Base-by-base conservation (phyloP, 2,329 filamentous ascomycete genomes). In the Neopestalotiopsis sp. region DNA sequence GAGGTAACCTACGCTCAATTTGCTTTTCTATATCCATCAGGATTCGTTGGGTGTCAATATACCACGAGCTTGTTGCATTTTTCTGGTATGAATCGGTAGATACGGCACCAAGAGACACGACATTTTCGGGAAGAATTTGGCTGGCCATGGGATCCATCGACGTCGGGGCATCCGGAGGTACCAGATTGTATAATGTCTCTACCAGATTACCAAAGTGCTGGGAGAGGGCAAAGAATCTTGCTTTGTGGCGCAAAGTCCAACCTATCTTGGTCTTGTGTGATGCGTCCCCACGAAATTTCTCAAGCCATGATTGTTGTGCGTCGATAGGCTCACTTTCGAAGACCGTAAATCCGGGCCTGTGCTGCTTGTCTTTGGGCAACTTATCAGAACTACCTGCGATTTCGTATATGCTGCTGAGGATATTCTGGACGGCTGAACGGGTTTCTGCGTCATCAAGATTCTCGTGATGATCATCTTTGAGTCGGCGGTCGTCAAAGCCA, bases 131-230 rank as follows among this genome's bases (percentile, higher is more conserved):
- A 38, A 20, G 40, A 1, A 17, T 5, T 20, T 45, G 20, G 52
- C 38, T 38, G 4, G 34, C 13, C 14, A 49, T 52, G 3, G 12
- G 9, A 65, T 52, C 42, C 24, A 52, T 17, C 17, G 62, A 65
- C 40, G 6, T 65, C 5, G 40, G 10, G 2, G 38, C 42, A 45
- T 52, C 20, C 1, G 42, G 62, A 65, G 62, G 62, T 24, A 65
- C 62, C n/a, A 65, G 4, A 3, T 13, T 13, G n/a, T 32, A n/a
- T 5, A 65, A 65, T 10, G 5, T 65, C 2, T 1, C 40, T 2
- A 65, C 62, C 40, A 65, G 30, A 34, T 38, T 65, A n/a, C 62
- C 62, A 65, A 65, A 52, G 10, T 52, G 62, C 42, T 65, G 24
- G 3, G 38, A 9, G 9, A 65, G 40, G 2, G 62, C 38, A 45